These are phyloP conservation scores for Chytriomyces sp. DNA, from an alignment of 192 early-diverging fungal genomes.

Conservation along the genomic window DNA sequence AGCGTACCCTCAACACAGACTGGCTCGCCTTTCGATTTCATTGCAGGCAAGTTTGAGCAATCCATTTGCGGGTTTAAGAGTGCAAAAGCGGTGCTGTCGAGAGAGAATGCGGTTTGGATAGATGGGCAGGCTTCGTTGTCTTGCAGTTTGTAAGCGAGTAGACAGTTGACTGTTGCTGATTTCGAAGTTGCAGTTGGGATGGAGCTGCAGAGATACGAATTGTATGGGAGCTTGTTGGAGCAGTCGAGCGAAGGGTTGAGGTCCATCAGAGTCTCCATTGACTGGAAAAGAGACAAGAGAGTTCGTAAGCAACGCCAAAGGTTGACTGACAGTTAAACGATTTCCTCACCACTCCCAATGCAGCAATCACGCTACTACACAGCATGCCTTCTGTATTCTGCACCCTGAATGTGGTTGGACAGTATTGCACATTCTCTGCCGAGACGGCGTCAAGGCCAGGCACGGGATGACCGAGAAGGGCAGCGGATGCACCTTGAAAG, in stretches of 20 bases:
- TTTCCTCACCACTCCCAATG: conserved; percentile 21
- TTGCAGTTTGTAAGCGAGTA: background rate
- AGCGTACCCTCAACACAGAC: conserved; percentile 24
- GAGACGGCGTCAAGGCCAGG: too few relatives aligned
- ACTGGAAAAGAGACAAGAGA: background rate
- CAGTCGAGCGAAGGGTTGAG: conserved; percentile 17
- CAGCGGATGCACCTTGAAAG: background rate
- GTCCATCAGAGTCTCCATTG: background rate
- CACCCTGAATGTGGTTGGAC: background rate
- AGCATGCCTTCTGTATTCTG: background rate
- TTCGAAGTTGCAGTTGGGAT: background rate
- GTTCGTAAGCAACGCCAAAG: background rate
- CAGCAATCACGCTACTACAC: background rate
- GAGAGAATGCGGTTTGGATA: conserved; percentile 2
- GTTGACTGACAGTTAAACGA: background rate
- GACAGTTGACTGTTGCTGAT: background rate
- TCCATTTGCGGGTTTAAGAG: conserved; percentile 3
- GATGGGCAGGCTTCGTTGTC: conserved; percentile 14
- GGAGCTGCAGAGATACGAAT: conserved; percentile 5
- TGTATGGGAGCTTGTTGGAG: background rate
- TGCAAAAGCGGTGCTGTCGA: conserved; percentile 3
- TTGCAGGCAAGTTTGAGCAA: background rate
- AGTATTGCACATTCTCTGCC: background rate
- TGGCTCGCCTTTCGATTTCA: too few relatives aligned
- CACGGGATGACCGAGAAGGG: too few relatives aligned